Base-by-base conservation (phyloP, 75 land plant genomes). In the Selaginella tamariscina region DNA sequence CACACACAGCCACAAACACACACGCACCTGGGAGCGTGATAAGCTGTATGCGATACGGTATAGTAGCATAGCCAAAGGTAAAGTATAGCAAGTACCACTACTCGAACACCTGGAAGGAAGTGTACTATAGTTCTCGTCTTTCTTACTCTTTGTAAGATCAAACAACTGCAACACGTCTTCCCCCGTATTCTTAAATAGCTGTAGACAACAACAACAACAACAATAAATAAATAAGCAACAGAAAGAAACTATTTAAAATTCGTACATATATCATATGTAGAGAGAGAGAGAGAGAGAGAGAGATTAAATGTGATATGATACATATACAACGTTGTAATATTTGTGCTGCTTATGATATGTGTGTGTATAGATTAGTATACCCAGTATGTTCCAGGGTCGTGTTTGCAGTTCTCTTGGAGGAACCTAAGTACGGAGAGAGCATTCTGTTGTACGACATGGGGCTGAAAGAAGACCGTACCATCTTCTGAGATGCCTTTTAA, bases 321-420 rank as follows among this genome's bases (percentile, higher is more conserved):
- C n/a, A n/a, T n/a, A n/a, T n/a, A n/a, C n/a, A n/a, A n/a, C n/a
- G n/a, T n/a, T n/a, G n/a, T n/a, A n/a, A n/a, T n/a, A n/a, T n/a
- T n/a, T n/a, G 20, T 0, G 66, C 31, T 28, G 9, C 24, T 9
- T 20, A 49, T 13, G 13, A 20, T 13, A 13, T 13, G 54, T 49
- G 20, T 26, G 20, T 20, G 15, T 27, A 66, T 31, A 31, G 27
- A 70, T 32, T 32, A 21, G 30, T 62, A 24, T 91, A 95, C 99
- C 99, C 99, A 95, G 64, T 95, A 95, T 2, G 97, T 88, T 60
- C 97, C 99, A 68, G 95, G 95, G 72, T 95, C 99, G 73, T 91
- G 86, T 78, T 95, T 88, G 83, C 99, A 95, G 72, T 95, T 95
- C 30, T 91, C 87, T 75, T 91, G 93, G 54, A 95, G 85, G 67